phyloP scores from a whole-genome alignment of 768 basidiomycete genomes.

The Tulasnella sp. region DNA sequence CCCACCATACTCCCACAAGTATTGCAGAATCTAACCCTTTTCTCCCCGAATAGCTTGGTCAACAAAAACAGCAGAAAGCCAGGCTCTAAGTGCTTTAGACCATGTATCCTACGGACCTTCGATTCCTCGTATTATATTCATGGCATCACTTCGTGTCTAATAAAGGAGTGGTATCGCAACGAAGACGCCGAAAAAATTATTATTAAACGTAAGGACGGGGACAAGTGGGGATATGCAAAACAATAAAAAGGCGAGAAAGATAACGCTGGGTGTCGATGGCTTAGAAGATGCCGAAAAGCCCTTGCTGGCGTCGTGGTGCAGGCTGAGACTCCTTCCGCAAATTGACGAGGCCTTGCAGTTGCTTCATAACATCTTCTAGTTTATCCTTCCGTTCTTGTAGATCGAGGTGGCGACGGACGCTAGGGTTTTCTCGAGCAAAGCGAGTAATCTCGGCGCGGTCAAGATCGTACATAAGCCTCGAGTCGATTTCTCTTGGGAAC shows the following conservation, averaged over 20 bases:
- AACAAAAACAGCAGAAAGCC: constrained; percentile 33
- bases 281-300: constrained; percentile 66
- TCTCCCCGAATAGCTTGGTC: constrained; percentile 3
- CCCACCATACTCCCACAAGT: background rate
- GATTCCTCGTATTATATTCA: constrained; percentile 4
- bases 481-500: constrained; percentile 98
- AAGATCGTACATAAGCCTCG: constrained; percentile 85
- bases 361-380: constrained; percentile 95
- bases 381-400: constrained; percentile 96
- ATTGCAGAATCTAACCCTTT: background rate
- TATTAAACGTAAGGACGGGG: constrained; percentile 15
- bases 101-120: background rate
- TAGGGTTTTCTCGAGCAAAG: constrained; percentile 94
- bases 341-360: constrained; percentile 83
- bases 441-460: constrained; percentile 80
- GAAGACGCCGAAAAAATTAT: constrained; percentile 14
- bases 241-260: background rate
- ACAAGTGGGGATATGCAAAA: background rate
- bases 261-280: background rate
- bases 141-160: background rate
- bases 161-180: constrained; percentile 5
- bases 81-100: constrained; percentile 33
- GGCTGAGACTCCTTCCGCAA: constrained; percentile 77
- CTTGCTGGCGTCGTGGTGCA: constrained; percentile 61
- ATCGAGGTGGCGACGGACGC: constrained; percentile 78